A percentile compares a stretch with the other conserved stretches of the same genome.
phyloP scores from a whole-genome alignment of 2,329 filamentous ascomycete genomes.

The Fusarium heterosporum region DNA sequence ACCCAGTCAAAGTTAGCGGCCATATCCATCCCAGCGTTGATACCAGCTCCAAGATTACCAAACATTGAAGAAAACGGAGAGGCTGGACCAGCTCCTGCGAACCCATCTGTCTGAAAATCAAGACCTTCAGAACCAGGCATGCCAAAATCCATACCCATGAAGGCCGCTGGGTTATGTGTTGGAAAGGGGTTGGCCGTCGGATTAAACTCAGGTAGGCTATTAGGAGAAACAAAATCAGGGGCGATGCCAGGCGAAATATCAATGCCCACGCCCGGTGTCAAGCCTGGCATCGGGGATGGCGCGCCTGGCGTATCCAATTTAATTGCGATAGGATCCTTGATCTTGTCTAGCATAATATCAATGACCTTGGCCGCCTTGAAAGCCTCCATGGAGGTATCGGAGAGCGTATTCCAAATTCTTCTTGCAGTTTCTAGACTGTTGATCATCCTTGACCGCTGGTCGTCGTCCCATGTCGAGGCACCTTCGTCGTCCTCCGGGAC shows the following conservation, averaged over 20 bases:
- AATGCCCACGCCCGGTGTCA: slow-evolving; percentile 56
- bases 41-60: slow-evolving; percentile 54
- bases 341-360: slow-evolving; percentile 85
- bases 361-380: slow-evolving; percentile 86
- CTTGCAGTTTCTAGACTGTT: slow-evolving; percentile 76
- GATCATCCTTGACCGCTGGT: slow-evolving; percentile 80
- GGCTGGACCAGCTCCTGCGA: slow-evolving; percentile 44
- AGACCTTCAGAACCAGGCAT: slow-evolving; percentile 48
- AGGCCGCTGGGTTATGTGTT: slow-evolving; percentile 55
- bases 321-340: slow-evolving; percentile 58
- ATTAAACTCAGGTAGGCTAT: slow-evolving; percentile 46
- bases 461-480: slow-evolving; percentile 66
- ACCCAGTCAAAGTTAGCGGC: slow-evolving; percentile 70
- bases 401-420: slow-evolving; percentile 82
- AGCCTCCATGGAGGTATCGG: slow-evolving; percentile 85
- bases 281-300: slow-evolving; percentile 42
- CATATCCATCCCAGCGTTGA: slow-evolving; percentile 55
- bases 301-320: slow-evolving; percentile 20
- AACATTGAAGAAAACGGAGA: slow-evolving; percentile 68
- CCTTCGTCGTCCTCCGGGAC: slow-evolving; percentile 56
- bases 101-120: slow-evolving; percentile 50
- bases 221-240: slow-evolving; percentile 43
- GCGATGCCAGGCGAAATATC: slow-evolving; percentile 46
- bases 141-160: slow-evolving; percentile 60
- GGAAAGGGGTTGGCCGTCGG: slow-evolving; percentile 48